phyloP scores from a whole-genome alignment of 1,284 basidiomycete species.

The Ceratobasidium sp. region DNA sequence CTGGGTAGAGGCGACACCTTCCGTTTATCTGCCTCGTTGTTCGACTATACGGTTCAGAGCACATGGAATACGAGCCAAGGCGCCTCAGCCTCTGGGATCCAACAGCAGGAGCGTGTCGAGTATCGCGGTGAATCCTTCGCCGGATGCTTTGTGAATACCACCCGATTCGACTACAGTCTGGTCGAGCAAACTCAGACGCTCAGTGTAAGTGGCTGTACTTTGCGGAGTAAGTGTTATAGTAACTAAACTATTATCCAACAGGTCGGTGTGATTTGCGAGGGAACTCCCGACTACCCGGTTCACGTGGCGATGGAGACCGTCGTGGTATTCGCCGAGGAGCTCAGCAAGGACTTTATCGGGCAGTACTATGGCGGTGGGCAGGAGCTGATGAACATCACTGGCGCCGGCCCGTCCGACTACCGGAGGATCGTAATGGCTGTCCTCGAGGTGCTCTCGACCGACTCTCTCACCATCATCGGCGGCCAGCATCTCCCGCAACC shows the following conservation, averaged over 20 bases:
- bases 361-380: constrained; percentile 24
- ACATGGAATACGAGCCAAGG: constrained; percentile 5
- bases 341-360: constrained; percentile 30
- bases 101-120: constrained; percentile 14
- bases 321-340: background rate
- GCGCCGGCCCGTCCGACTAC: too few relatives aligned
- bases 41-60: background rate
- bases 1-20: constrained; percentile 13
- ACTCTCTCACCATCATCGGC: too few relatives aligned
- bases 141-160: constrained; percentile 17
- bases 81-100: background rate
- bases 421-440: too few relatives aligned
- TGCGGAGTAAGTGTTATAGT: background rate
- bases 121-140: too few relatives aligned
- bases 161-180: constrained; percentile 23
- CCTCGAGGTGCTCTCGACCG: too few relatives aligned
- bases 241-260: background rate
- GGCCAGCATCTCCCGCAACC: background rate
- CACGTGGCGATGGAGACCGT: constrained; percentile 16
- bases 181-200: constrained; percentile 18
- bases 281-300: background rate
- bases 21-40: background rate
- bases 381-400: background rate
- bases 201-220: background rate
- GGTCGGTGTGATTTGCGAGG: constrained; percentile 26